Percentiles rank a stretch among this genome's conserved stretches.
Evolutionary conservation across 2,329 filamentous ascomycete genomes (phyloP).

Genomic region (Trichoderma sp.): DNA sequence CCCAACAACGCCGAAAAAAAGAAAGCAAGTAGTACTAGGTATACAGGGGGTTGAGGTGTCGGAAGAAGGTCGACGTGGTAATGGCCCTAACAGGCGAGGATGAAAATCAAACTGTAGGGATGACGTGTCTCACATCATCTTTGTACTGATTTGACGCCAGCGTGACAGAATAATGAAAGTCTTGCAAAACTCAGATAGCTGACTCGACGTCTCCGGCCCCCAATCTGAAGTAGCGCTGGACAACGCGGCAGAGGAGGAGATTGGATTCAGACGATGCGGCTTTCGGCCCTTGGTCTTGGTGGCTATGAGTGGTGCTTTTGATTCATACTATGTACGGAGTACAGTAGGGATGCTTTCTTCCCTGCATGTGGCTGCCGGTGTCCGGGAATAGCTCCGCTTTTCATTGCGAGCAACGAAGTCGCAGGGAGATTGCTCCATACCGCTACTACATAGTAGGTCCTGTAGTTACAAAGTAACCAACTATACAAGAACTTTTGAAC

Average conservation of each 20-base stretch:
- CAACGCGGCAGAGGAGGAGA: background rate
- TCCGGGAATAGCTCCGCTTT: background rate
- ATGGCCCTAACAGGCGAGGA: background rate
- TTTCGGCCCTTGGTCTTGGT: background rate
- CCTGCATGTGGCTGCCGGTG: background rate
- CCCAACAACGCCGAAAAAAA: background rate
- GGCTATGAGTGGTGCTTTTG: background rate
- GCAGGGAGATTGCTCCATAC: background rate
- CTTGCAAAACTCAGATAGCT: background rate
- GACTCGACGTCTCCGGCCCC: background rate
- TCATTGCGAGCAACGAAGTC: background rate
- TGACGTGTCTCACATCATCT: constrained; percentile 11
- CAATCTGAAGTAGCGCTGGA: background rate
- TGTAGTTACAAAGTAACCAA: too few species aligned
- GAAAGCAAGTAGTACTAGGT: background rate
- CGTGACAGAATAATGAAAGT: background rate
- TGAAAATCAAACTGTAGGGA: background rate
- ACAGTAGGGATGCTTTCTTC: background rate
- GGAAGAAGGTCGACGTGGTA: background rate
- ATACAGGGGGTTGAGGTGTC: background rate
- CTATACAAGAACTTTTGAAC: too few species aligned
- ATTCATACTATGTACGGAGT: background rate
- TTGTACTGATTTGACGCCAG: background rate
- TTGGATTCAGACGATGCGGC: background rate
- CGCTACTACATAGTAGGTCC: too few species aligned